Evolutionary conservation across 768 basidiomycete genomes (phyloP).

Genomic region (Mycena pura): DNA sequence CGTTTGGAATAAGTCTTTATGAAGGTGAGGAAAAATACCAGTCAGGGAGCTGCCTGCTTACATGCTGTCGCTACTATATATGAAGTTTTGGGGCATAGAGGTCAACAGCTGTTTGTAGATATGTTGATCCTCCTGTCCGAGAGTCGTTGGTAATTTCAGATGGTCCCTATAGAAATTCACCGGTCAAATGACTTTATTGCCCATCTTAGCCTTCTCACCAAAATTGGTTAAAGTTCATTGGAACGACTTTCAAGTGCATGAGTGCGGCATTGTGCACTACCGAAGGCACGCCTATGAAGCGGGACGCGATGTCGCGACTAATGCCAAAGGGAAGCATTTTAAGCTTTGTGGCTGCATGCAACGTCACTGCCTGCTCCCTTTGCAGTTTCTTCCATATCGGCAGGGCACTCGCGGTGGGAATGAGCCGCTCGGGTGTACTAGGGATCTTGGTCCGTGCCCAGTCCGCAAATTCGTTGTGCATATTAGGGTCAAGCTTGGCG

Average conservation of each 20-base stretch:
- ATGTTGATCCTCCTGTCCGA: constrained; percentile 14
- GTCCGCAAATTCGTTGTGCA: constrained; percentile 33
- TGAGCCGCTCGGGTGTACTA: constrained; percentile 14
- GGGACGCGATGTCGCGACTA: constrained; percentile 2
- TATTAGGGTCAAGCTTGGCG: constrained; percentile 21
- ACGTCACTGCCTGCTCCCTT: background rate
- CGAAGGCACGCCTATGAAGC: constrained; percentile 14
- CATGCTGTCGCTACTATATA: constrained; percentile 11
- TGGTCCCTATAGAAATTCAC: constrained; percentile 5
- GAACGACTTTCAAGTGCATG: constrained; percentile 14
- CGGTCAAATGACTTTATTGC: background rate
- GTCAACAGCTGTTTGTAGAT: constrained; percentile 20
- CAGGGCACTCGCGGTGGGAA: constrained; percentile 33
- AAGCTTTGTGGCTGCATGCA: constrained; percentile 26
- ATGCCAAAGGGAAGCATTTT: constrained; percentile 32
- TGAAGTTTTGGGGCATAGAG: constrained; percentile 12
- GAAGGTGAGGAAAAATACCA: background rate
- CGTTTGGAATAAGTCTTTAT: constrained; percentile 42
- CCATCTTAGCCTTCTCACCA: background rate
- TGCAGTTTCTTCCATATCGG: constrained; percentile 42
- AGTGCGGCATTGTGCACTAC: constrained; percentile 13
- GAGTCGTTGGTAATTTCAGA: constrained; percentile 17
- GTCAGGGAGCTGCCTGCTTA: background rate
- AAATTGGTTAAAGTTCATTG: constrained; percentile 21
- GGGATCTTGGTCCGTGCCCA: constrained; percentile 38